Evolutionary conservation across 495 filamentous ascomycete species (phyloP).

Genomic region (Chaetomidium leptoderma): DNA sequence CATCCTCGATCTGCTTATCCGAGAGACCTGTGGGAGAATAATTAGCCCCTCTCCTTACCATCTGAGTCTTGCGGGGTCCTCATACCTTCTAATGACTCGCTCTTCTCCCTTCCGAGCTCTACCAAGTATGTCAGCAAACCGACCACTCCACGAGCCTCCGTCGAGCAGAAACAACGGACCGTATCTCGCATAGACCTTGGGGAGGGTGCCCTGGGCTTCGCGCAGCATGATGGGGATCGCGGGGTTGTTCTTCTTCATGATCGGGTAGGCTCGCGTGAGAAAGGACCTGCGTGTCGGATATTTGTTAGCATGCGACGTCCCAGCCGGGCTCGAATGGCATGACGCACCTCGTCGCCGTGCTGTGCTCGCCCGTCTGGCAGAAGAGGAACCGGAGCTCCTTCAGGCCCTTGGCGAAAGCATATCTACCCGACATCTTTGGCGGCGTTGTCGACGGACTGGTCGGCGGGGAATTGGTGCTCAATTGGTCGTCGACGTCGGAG

Average conservation of each 20-base stretch:
- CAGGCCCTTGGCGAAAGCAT: constrained; percentile 77
- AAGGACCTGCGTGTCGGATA: constrained; percentile 67
- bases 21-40: constrained; percentile 60
- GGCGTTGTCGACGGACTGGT: constrained; percentile 8
- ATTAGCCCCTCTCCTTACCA: neutral
- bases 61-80: neutral
- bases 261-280: constrained; percentile 86
- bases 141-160: neutral
- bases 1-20: constrained; percentile 89
- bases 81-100: constrained; percentile 75
- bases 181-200: constrained; percentile 87
- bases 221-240: constrained; percentile 90
- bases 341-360: constrained; percentile 74
- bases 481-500: constrained; percentile 17
- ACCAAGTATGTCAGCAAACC: neutral
- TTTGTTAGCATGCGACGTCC: neutral
- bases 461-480: constrained; percentile 15
- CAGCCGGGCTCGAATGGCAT: neutral
- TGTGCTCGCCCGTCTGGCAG: constrained; percentile 88
- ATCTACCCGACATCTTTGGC: constrained; percentile 79
- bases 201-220: constrained; percentile 76
- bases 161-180: constrained; percentile 52
- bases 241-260: constrained; percentile 99
- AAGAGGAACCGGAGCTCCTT: constrained; percentile 97
- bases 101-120: constrained; percentile 89